Conservation (phyloP, 805 yeast genomes). For the Ogataea chonburiensis region DNA sequence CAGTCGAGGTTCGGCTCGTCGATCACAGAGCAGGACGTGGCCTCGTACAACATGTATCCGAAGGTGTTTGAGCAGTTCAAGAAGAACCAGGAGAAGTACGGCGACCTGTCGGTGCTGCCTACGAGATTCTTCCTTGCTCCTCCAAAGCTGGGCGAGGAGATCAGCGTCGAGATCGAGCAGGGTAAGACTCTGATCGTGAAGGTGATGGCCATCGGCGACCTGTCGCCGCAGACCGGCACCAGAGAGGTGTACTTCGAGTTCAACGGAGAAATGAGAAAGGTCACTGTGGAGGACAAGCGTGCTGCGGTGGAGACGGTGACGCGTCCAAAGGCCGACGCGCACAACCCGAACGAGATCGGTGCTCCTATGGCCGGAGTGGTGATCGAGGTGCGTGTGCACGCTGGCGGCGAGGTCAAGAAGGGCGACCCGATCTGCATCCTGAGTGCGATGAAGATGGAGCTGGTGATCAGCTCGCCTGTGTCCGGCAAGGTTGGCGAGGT, state of each 20-base stretch:
- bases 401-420: slow-evolving; percentile 86
- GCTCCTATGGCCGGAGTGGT: slow-evolving; percentile 99
- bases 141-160: slow-evolving; percentile 83
- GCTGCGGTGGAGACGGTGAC: slow-evolving; percentile 82
- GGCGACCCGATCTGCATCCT: slow-evolving; percentile 94
- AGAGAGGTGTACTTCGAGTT: slow-evolving; percentile 97
- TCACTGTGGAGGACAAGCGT: slow-evolving; percentile 83
- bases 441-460: slow-evolving; percentile 99
- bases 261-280: slow-evolving; percentile 98
- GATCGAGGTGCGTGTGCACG: slow-evolving; percentile 88
- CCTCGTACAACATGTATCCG: slow-evolving; percentile 97
- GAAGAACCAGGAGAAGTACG: slow-evolving; percentile 70
- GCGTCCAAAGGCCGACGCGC: slow-evolving; percentile 87
- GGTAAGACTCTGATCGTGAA: slow-evolving; percentile 93
- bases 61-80: slow-evolving; percentile 90
- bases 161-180: slow-evolving; percentile 84
- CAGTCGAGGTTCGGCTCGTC: slow-evolving; percentile 67
- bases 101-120: slow-evolving; percentile 93
- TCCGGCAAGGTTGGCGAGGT: slow-evolving; percentile 81
- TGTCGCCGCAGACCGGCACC: slow-evolving; percentile 78
- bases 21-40: slow-evolving; percentile 86
- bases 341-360: slow-evolving; percentile 88
- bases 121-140: slow-evolving; percentile 88
- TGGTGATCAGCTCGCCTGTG: slow-evolving; percentile 92
- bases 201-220: slow-evolving; percentile 89